Base-by-base conservation (phyloP, 495 filamentous ascomycete species). In the Penicillium goetzii region DNA sequence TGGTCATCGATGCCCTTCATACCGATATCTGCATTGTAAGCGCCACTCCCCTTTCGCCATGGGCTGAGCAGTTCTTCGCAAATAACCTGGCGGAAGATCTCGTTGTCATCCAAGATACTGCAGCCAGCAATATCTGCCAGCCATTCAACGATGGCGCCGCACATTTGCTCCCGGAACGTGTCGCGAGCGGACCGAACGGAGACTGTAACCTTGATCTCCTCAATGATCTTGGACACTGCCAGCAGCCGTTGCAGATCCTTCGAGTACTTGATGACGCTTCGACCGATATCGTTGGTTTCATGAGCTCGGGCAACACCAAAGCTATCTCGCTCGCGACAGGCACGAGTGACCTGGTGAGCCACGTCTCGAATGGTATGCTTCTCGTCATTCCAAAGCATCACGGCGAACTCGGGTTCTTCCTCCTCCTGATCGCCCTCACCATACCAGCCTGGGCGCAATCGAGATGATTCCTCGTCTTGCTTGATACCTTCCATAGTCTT, bases 381-480 rank as follows among this genome's bases (percentile, higher is more conserved):
- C 75, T 99, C 95, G 63, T 99, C 95, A 67, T 99, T 99, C 95
- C 95, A 99, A 9, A 99, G 80, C 21, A 97, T 75, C n/a, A 99
- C 77, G 4, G 92, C 88, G 72, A 88, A 99, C 68, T 97, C 92
- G 15, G 87, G 83, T 25, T 86, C 77, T 25, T 80, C 80, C 25
- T 87, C 83, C 34, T 69, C 66, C 33, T 76, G 76, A 60, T 89
- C 83, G 2, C 86, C 87, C 1, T 81, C 78, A 11, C 86, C 86
- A 68, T 90, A 93, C 79, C 92, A 96, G 19, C 84, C 84, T 0
- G 90, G 84, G 17, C 84, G 84, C 38, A 99, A 76, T 43, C 92
- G 82, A 14, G 95, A 97, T 61, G 83, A 83, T 55, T 83, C 81
- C 77, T 98, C 95, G 72, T 99, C 96, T 57, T 86, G 81, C 61